Evolutionary conservation across 2,329 filamentous ascomycete genomes (phyloP), one percentile per base, ranked within the genome.

Genomic region (Colletotrichum orbiculare): DNA sequence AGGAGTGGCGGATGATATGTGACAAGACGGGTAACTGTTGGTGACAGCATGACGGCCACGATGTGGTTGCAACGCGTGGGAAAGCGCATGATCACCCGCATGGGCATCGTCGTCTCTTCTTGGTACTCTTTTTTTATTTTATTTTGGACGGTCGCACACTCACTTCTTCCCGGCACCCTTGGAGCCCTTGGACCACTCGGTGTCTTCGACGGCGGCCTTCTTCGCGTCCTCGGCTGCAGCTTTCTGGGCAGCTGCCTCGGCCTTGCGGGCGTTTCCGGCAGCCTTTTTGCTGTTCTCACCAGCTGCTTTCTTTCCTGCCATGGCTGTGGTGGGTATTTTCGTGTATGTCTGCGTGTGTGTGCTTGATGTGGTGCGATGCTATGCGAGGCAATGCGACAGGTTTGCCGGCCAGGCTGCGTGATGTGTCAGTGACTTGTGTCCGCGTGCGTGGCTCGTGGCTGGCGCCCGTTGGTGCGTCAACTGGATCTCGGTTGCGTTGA

Each of bases 141-240:
- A 33, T 43, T 38, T 43, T 52, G 41, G n/a, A 25, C n/a, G 15
- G 25, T 54, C 47, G 25, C 4, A 25, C 25, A 58, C 88, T 78
- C 80, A 97, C 94, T 96, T 97, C 82, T 97, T 99, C 46, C 90
- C 83, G 72, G 82, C 92, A 71, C 85, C 91, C 83, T 98, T 99
- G 58, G 93, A 78, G 45, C 96, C 96, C 79, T 96, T 93, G 10
- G 84, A 73, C 96, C 96, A 99, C 71, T 97, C 84, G 59, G 86
- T 84, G 5, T 89, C 86, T 73, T 97, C 95, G 35, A 78, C 87
- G 3, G 83, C 86, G 5, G 88, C 88, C 58, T 83, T 86, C 78
- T 90, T 90, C 42, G 85, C 81, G 43, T 93, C 86, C 65, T 90
- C 89, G 3, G 79, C 88, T 0, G 93, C 92, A 64, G 89, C 85